Evolutionary conservation across 2,329 filamentous ascomycete species (phyloP).

Genomic region (Epichloe brachyelytri): DNA sequence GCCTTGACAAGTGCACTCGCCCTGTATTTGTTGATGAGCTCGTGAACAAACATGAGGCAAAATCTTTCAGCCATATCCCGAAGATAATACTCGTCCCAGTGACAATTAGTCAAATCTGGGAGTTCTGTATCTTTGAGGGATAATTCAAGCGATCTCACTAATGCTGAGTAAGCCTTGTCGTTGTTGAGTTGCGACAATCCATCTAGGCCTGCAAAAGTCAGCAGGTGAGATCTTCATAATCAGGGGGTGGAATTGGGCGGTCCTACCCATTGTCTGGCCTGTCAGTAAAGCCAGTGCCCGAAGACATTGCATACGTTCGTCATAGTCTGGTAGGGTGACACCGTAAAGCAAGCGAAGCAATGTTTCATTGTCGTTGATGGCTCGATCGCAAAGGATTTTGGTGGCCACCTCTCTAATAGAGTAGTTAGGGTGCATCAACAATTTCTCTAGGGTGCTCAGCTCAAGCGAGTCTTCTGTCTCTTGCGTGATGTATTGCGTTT

Average conservation of each 20-base stretch:
- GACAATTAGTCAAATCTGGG: conserved; percentile 38
- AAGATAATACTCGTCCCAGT: conserved; percentile 50
- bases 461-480: conserved; percentile 62
- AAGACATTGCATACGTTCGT: conserved; percentile 43
- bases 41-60: conserved; percentile 42
- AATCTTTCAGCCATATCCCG: conserved; percentile 49
- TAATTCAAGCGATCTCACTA: conserved; percentile 48
- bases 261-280: conserved; percentile 22
- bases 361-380: conserved; percentile 43
- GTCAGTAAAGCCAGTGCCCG: conserved; percentile 44
- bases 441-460: conserved; percentile 50
- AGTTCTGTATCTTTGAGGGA: conserved; percentile 36
- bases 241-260: not conserved
- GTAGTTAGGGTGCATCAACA: conserved; percentile 58
- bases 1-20: conserved; percentile 46
- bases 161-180: conserved; percentile 37
- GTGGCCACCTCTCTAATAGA: conserved; percentile 57
- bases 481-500: conserved; percentile 62
- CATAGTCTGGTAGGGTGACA: conserved; percentile 45
- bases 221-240: conserved; percentile 4
- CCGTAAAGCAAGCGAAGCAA: conserved; percentile 41
- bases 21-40: conserved; percentile 48
- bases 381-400: conserved; percentile 42
- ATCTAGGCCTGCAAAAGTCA: conserved; percentile 18
- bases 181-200: conserved; percentile 35